Percentiles rank a stretch among this genome's conserved stretches.
phyloP scores from a whole-genome alignment of 495 filamentous ascomycete genomes.

The Ramalina intermedia region DNA sequence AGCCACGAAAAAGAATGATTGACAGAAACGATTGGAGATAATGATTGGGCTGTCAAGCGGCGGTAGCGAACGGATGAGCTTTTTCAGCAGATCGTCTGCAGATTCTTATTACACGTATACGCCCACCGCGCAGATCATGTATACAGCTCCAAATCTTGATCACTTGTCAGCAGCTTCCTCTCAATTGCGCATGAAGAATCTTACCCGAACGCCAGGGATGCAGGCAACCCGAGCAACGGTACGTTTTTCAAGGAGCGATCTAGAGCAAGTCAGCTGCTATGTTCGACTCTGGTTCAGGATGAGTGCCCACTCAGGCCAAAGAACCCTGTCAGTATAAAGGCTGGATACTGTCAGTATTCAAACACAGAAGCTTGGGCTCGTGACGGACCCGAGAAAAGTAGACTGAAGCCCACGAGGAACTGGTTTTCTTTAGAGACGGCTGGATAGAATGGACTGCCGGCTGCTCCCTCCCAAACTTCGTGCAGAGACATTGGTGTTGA shows the following conservation, averaged over 20 bases:
- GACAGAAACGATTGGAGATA: too few relatives aligned
- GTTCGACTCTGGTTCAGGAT: too few relatives aligned
- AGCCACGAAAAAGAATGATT: not conserved
- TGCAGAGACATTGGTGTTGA: constrained; percentile 48
- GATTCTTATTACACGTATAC: constrained; percentile 71
- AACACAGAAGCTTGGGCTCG: not conserved
- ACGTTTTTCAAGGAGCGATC: constrained; percentile 76
- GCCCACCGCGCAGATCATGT: constrained; percentile 95
- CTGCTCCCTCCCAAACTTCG: constrained; percentile 79
- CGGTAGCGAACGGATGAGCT: too few relatives aligned
- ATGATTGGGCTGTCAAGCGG: too few relatives aligned
- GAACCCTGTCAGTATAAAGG: constrained; percentile 47
- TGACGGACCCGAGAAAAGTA: constrained; percentile 51
- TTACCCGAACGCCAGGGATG: constrained; percentile 81
- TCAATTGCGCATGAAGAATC: constrained; percentile 9
- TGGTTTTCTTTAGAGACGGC: constrained; percentile 69
- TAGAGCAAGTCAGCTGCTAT: constrained; percentile 19
- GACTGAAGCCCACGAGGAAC: constrained; percentile 64
- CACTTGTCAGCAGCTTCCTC: constrained; percentile 8
- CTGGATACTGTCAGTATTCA: constrained; percentile 23
- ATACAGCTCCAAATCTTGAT: constrained; percentile 79
- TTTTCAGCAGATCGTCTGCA: too few relatives aligned
- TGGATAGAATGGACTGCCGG: constrained; percentile 69
- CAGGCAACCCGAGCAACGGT: constrained; percentile 67
- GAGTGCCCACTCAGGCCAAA: constrained; percentile 65